A percentile compares a stretch with the other conserved stretches of the same genome.
Conservation (phyloP, 495 filamentous ascomycete species). For the Podospora bellae-mahoneyi region DNA sequence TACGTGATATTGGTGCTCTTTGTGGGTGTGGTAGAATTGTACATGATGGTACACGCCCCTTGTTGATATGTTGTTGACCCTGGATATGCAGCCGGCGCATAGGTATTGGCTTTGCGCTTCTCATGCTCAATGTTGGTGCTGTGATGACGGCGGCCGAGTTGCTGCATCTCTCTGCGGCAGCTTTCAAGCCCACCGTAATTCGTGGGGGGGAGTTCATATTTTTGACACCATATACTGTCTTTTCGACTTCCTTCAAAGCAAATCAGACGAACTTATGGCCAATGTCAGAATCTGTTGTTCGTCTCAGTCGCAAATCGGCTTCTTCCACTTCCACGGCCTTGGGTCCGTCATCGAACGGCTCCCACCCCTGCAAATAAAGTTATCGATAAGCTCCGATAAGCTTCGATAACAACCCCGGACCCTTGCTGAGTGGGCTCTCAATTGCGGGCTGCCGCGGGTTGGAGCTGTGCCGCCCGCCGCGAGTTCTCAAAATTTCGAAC, state of each 20-base stretch:
- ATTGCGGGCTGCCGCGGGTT: not conserved
- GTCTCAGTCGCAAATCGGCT: not conserved
- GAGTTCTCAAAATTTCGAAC: conserved; percentile 28
- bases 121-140: not conserved
- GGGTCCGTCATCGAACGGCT: not conserved
- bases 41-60: not conserved
- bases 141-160: not conserved
- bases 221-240: not conserved
- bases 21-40: not conserved
- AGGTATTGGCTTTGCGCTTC: not conserved
- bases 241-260: too few relatives aligned
- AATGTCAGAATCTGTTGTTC: not conserved
- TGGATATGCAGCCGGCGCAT: not conserved
- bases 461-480: not conserved
- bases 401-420: conserved; percentile 15
- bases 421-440: not conserved
- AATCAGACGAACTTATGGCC: not conserved
- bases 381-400: conserved; percentile 15
- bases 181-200: not conserved
- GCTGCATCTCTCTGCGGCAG: not conserved
- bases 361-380: not conserved
- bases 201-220: not conserved
- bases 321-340: not conserved
- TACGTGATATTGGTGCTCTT: not conserved
- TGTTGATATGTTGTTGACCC: not conserved